Base-by-base conservation (phyloP, 2,329 filamentous ascomycete genomes). In the Cytospora mali region DNA sequence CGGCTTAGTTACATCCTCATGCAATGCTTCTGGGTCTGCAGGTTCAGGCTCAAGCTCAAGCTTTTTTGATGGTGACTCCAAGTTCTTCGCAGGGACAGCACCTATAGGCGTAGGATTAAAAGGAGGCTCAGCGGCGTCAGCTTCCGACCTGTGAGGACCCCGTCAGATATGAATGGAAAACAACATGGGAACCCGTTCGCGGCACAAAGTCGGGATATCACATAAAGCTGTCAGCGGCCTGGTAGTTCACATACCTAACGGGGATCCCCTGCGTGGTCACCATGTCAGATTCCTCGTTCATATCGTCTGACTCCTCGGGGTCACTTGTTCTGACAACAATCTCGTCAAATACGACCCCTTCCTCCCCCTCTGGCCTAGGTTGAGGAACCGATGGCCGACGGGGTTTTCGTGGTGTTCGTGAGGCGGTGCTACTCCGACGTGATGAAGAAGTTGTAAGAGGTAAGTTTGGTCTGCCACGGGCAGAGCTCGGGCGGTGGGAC, bases 321-420 rank as follows among this genome's bases (percentile, higher is more conserved):
- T 75, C 71, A 60, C 75, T 78, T 31, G 77, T 79, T 74, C 77
- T 79, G 21, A 80, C 79, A 5, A 80, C 69, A 28, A 81, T 81
- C 64, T 79, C 78, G 4, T 75, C 72, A 4, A 74, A 75, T 35
- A 76, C 74, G 42, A 79, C 75, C 53, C 72, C 71, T 14, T 51
- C 56, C 14, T 33, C 60, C n/a, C 42, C 29, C 39, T 46, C 58
- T 5, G 51, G 56, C 52, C 21, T 28, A 10, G 29, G 31, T 7
- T 42, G 57, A 54, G 39, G 23, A 23, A 57, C 35, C n/a, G 18
- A 39, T 21, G 39, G 28, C 7, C 33, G 55, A n/a, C 29, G 42
- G 35, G 54, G 21, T 58, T 49, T 62, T 25, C 55, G 51, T 27
- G 58, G 48, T 35, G 29, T 52, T 16, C 58, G 58, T 25, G 58